These are phyloP conservation scores for Cicer chorassanicum DNA, from an alignment of 306 rosid genomes.

Conservation along the genomic window DNA sequence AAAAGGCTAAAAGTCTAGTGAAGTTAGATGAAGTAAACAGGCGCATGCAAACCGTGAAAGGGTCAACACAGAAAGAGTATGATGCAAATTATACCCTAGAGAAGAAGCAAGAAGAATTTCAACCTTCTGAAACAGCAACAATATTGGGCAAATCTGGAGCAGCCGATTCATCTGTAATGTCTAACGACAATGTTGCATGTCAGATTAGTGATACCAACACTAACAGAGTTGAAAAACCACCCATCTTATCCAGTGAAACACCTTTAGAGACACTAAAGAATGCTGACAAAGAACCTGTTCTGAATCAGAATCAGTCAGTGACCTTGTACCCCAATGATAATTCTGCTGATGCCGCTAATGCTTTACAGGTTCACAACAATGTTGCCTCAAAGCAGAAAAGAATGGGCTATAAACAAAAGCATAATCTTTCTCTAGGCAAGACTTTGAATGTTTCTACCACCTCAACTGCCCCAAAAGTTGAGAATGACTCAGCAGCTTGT, in stretches of 20 bases:
- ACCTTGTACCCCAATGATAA: slow-evolving; percentile 59
- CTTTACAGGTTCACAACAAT: slow-evolving; percentile 57
- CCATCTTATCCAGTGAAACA: slow-evolving; percentile 48
- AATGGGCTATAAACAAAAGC: slow-evolving; percentile 64
- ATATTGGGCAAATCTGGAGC: slow-evolving; percentile 48
- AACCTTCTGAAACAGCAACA: slow-evolving; percentile 47
- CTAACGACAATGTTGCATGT: slow-evolving; percentile 43
- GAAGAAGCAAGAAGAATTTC: slow-evolving; percentile 61
- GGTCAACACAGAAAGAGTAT: slow-evolving; percentile 54
- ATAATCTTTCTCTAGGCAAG: slow-evolving; percentile 52
- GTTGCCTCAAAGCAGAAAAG: slow-evolving; percentile 65
- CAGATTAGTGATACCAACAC: slow-evolving; percentile 47
- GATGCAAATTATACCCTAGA: slow-evolving; percentile 51
- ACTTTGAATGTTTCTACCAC: slow-evolving; percentile 50
- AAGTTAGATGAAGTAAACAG: slow-evolving; percentile 80
- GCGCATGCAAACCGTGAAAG: slow-evolving; percentile 60
- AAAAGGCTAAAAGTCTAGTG: slow-evolving; percentile 71
- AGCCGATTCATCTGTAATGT: slow-evolving; percentile 43
- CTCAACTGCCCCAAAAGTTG: slow-evolving; percentile 46
- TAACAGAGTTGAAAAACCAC: slow-evolving; percentile 46
- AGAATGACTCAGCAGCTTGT: slow-evolving; percentile 44
- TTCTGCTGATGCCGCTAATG: slow-evolving; percentile 47
- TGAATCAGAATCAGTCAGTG: slow-evolving; percentile 49
- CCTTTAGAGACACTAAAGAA: slow-evolving; percentile 47
- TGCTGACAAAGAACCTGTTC: slow-evolving; percentile 49